phyloP scores from a whole-genome alignment of 768 basidiomycete species.

The Boletales sp. region DNA sequence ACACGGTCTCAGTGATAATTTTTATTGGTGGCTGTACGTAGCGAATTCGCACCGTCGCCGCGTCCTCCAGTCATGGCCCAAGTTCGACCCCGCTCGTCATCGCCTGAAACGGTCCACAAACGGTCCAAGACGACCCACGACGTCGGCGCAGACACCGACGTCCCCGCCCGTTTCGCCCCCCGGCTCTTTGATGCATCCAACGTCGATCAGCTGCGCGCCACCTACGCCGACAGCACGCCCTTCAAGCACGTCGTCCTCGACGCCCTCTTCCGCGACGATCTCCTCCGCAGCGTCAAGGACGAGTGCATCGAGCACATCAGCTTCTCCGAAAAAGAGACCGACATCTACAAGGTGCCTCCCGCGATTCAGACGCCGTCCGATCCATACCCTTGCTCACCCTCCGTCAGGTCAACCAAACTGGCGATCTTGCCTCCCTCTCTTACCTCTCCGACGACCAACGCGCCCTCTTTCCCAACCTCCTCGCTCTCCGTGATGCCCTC shows the following conservation, averaged over 20 bases:
- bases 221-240: constrained; percentile 59
- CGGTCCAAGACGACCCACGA: constrained; percentile 36
- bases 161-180: constrained; percentile 27
- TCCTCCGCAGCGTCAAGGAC: constrained; percentile 77
- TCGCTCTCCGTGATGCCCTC: constrained; percentile 83
- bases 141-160: too few species aligned
- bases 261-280: constrained; percentile 78
- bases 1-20: too few species aligned
- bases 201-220: constrained; percentile 49
- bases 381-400: too few species aligned
- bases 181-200: constrained; percentile 56
- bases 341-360: constrained; percentile 89
- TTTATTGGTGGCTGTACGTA: too few species aligned
- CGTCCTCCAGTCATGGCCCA: constrained; percentile 37
- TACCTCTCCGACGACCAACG: constrained; percentile 79
- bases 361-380: too few species aligned
- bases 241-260: constrained; percentile 83
- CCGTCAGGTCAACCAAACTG: constrained; percentile 88
- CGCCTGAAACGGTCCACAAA: constrained; percentile 35
- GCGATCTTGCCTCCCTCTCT: constrained; percentile 90
- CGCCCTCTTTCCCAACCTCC: constrained; percentile 73
- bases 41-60: too few species aligned
- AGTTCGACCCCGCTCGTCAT: constrained; percentile 45
- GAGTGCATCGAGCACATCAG: constrained; percentile 76
- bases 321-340: constrained; percentile 94